Percentiles rank a stretch among this genome's conserved stretches.
Evolutionary conservation across 176 grass and related monocot species (phyloP).

Genomic region (Paspalum notatum): DNA sequence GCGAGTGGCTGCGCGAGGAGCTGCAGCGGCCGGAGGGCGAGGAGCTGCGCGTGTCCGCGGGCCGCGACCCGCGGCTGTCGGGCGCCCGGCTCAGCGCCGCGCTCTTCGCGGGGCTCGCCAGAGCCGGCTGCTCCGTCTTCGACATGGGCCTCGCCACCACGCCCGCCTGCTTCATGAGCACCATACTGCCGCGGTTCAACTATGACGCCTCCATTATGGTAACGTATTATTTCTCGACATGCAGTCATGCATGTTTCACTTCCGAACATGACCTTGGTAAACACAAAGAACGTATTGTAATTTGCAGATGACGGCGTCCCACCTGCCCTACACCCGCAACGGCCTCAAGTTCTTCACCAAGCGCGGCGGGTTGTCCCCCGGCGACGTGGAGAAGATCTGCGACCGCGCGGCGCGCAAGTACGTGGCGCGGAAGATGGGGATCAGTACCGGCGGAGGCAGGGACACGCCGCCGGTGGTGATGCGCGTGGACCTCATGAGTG

Average conservation of each 20-base stretch:
- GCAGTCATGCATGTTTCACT: background rate
- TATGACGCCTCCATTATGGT: slow-evolving; percentile 93
- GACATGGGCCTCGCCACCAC: slow-evolving; percentile 90
- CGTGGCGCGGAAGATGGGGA: slow-evolving; percentile 52
- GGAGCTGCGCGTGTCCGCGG: slow-evolving; percentile 58
- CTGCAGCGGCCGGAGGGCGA: background rate
- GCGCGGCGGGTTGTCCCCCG: slow-evolving; percentile 58
- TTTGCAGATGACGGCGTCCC: slow-evolving; percentile 84
- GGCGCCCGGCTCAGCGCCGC: slow-evolving; percentile 56
- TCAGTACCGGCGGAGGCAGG: background rate
- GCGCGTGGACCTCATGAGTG: slow-evolving; percentile 72
- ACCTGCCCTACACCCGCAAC: slow-evolving; percentile 89
- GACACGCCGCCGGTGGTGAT: slow-evolving; percentile 41
- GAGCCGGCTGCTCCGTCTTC: slow-evolving; percentile 68
- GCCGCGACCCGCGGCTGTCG: slow-evolving; percentile 71
- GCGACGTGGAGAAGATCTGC: slow-evolving; percentile 66
- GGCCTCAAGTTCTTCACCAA: slow-evolving; percentile 94
- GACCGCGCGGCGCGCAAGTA: slow-evolving; percentile 64
- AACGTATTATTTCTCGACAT: background rate
- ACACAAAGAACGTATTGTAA: too few relatives aligned
- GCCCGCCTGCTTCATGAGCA: slow-evolving; percentile 93
- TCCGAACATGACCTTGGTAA: background rate
- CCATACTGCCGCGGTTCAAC: slow-evolving; percentile 55
- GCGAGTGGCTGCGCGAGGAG: slow-evolving; percentile 71
- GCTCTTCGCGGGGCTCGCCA: slow-evolving; percentile 67